Evolutionary conservation across 345 rosid species (phyloP), one percentile per base, ranked within the genome.

Genomic region (Diplotaxis tenuifolia): DNA sequence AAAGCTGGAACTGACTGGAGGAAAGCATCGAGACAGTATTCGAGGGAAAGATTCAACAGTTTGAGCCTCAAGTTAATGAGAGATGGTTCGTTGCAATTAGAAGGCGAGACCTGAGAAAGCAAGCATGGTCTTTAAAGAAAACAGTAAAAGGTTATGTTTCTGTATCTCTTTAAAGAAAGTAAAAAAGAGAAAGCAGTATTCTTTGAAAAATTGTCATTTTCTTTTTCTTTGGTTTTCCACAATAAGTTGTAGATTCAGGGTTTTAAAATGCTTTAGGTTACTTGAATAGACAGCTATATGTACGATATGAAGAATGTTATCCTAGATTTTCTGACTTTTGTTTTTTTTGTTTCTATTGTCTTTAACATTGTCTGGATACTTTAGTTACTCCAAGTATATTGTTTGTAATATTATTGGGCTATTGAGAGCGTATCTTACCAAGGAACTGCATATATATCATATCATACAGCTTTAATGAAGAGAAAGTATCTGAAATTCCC

Each of bases 1-100:
- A 89, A 86, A 85, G 96, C 96, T 2, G 97, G 97, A 11, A 91
- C 96, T 3, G 97, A 91, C 74, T 91, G 97, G 97, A 87, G 97
- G 69, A 91, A 89, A 75, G 97, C 93, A 2, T 91, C 97, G 0
- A 81, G 96, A 69, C 97, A 91, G 64, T 91, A 87, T 72, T 89
- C 96, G 6, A 65, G 96, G 61, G 96, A 89, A 79, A 85, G 93
- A 83, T 91, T 91, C 79, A 89, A 86, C 78, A 89, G 84, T 82
- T 82, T 91, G 67, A 87, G 96, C 83, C 78, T 89, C 78, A 89
- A 83, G 71, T 81, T 91, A 68, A 86, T 86, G 88, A 82, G 84
- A 69, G 96, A 89, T 11, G 97, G 93, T 22, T 89, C 93, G 7
- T 73, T 81, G 73, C 84, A 83, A 27, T 68, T 36, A 58, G 86